phyloP scores from a whole-genome alignment of 1,139 yeast species.

The Eremothecium coryli region DNA sequence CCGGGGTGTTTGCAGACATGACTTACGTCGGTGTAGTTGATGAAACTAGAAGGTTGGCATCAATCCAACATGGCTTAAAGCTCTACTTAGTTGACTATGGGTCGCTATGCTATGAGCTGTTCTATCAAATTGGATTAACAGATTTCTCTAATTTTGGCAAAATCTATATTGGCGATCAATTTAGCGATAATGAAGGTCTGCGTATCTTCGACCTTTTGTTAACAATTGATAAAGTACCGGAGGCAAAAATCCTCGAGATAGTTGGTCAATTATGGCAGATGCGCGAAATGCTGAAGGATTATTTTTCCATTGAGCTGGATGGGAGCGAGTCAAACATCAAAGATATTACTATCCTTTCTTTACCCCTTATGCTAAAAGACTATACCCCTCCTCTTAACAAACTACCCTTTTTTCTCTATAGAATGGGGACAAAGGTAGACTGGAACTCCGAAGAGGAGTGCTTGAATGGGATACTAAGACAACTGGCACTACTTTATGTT shows the following conservation, averaged over 20 bases:
- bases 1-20: conserved; percentile 60
- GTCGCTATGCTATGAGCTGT: conserved; percentile 54
- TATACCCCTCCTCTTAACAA: conserved; percentile 56
- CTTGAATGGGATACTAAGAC: conserved; percentile 51
- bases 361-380: conserved; percentile 63
- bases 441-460: conserved; percentile 65
- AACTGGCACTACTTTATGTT: conserved; percentile 62
- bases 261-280: conserved; percentile 35
- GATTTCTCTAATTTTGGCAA: conserved; percentile 81
- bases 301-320: conserved; percentile 49
- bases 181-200: conserved; percentile 24
- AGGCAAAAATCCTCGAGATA: conserved; percentile 18
- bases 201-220: conserved; percentile 11
- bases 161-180: conserved; percentile 36
- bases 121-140: conserved; percentile 68
- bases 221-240: conserved; percentile 21
- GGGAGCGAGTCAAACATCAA: conserved; percentile 17
- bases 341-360: conserved; percentile 35
- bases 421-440: conserved; percentile 49
- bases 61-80: conserved; percentile 75
- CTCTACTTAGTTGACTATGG: conserved; percentile 77
- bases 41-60: conserved; percentile 53
- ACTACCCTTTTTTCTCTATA: conserved; percentile 56
- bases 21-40: conserved; percentile 82
- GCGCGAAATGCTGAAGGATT: conserved; percentile 74